Evolutionary conservation across 1,284 basidiomycete genomes (phyloP).

Genomic region (Cutaneotrichosporon sp.): DNA sequence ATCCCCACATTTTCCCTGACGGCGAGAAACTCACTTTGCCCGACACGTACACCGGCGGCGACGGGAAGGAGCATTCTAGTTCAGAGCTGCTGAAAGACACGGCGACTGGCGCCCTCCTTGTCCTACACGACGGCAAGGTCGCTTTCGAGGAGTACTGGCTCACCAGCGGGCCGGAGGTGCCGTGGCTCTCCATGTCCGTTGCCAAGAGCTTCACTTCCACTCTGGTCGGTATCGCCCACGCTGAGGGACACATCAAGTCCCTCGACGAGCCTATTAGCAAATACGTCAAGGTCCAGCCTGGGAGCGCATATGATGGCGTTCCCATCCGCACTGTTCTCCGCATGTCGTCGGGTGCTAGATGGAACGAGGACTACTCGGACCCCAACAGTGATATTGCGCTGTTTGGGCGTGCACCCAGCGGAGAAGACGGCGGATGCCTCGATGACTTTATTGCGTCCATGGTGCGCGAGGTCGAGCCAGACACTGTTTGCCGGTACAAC

Average conservation of each 20-base stretch:
- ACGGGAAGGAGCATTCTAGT: background rate
- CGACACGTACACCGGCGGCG: background rate
- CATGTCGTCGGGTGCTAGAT: conserved; percentile 6
- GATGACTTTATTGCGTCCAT: conserved; percentile 6
- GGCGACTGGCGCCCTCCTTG: conserved; percentile 2
- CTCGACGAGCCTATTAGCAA: conserved; percentile 5
- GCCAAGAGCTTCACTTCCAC: conserved; percentile 11
- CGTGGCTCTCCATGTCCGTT: conserved; percentile 3
- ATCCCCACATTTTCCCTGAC: background rate
- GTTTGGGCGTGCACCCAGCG: background rate
- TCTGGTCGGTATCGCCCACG: conserved; percentile 8
- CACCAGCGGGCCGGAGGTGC: background rate
- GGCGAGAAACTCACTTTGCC: background rate
- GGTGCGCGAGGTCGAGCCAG: conserved; percentile 9
- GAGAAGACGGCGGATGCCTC: background rate
- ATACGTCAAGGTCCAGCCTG: background rate
- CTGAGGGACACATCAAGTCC: background rate
- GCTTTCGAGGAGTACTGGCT: conserved; percentile 2
- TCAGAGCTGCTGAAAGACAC: background rate
- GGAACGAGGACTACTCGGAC: conserved; percentile 12
- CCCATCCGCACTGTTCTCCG: conserved; percentile 1
- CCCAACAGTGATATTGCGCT: background rate
- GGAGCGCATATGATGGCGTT: conserved; percentile 6
- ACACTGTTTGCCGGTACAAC: conserved; percentile 8
- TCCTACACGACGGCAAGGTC: conserved; percentile 6